Conservation (phyloP, 2,329 filamentous ascomycete species). For the Xylariaceae sp. region DNA sequence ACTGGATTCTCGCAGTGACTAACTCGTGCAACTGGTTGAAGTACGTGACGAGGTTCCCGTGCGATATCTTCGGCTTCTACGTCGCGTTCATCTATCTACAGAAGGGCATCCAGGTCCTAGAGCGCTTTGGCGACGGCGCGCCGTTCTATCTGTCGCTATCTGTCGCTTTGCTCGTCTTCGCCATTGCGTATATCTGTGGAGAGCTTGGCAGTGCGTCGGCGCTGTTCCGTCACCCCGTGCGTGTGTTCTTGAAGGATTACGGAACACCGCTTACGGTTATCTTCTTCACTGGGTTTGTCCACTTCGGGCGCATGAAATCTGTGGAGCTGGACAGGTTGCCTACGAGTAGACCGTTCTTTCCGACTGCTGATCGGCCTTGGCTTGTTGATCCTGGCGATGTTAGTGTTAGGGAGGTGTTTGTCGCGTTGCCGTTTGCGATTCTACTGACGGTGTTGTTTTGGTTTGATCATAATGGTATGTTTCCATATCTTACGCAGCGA, state of each 20-base stretch:
- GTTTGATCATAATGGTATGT: conserved; percentile 79
- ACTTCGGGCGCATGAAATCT: conserved; percentile 75
- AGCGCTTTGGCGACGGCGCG: conserved; percentile 62
- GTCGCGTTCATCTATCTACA: conserved; percentile 89
- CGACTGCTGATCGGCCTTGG: conserved; percentile 71
- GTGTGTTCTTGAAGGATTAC: conserved; percentile 85
- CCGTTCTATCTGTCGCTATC: conserved; percentile 77
- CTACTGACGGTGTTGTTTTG: conserved; percentile 82
- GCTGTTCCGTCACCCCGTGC: conserved; percentile 69
- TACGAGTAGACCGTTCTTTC: conserved; percentile 72
- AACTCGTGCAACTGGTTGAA: conserved; percentile 86
- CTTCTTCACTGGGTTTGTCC: conserved; percentile 87
- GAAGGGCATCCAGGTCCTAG: conserved; percentile 83
- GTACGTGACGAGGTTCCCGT: conserved; percentile 87
- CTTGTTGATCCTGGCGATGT: conserved; percentile 80
- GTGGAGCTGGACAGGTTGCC: conserved; percentile 69
- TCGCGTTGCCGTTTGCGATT: conserved; percentile 82
- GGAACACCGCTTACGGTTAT: conserved; percentile 77
- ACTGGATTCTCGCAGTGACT: conserved; percentile 77
- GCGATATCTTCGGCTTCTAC: conserved; percentile 92
- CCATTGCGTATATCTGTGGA: conserved; percentile 70
- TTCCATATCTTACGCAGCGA: background rate
- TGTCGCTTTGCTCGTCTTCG: conserved; percentile 73
- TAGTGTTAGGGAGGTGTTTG: conserved; percentile 66
- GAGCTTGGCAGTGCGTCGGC: conserved; percentile 64